Base-by-base conservation (phyloP, 495 filamentous ascomycete genomes). In the Rusavskia elegans region DNA sequence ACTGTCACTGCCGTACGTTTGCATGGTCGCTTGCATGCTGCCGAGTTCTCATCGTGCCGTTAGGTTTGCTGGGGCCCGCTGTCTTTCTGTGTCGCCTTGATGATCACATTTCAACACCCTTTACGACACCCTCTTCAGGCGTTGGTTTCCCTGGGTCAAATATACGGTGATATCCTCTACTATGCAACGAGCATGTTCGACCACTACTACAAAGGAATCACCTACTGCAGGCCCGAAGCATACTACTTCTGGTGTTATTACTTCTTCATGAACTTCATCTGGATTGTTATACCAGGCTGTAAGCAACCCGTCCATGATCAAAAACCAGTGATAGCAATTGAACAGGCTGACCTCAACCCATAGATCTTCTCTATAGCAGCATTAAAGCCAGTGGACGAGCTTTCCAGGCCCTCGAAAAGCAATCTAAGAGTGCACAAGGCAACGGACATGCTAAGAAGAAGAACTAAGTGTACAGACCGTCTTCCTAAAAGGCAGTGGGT, bases 171-270 rank as follows among this genome's bases (percentile, higher is more conserved):
- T 55, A 71, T 80, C 16, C 71, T 95, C 20, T 95, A 95, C 68
- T 95, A 87, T 67, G 78, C 78, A 2, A 95, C 89, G 0, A 84
- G 82, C 65, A 68, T 81, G 59, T 81, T 80, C 57, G 84, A 87
- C 52, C 68, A 79, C 55, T 76, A 72, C 56, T 68, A 74, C 56
- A 67, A 72, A 38, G 73, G 73, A 0, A 57, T 72, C 5, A 68
- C 72, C 5, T 84, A 87, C 62, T 85, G 79, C 57, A 72, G 87
- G 53, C 85, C 89, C 4, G 89, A 94, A 65, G 61, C 70, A 5
- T 74, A 81, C 53, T 95, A 93, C 62, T 94, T 85, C 62, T 95
- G 87, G 87, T 65, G 81, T 14, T 95, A 95, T 62, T 95, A 85
- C 61, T 77, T 89, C 20, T 73, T 83, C 17, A 83, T 94, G 77